These are phyloP conservation scores for Saccharum officinarum DNA, from an alignment of 176 grass and related monocot species.

Conservation along the genomic window DNA sequence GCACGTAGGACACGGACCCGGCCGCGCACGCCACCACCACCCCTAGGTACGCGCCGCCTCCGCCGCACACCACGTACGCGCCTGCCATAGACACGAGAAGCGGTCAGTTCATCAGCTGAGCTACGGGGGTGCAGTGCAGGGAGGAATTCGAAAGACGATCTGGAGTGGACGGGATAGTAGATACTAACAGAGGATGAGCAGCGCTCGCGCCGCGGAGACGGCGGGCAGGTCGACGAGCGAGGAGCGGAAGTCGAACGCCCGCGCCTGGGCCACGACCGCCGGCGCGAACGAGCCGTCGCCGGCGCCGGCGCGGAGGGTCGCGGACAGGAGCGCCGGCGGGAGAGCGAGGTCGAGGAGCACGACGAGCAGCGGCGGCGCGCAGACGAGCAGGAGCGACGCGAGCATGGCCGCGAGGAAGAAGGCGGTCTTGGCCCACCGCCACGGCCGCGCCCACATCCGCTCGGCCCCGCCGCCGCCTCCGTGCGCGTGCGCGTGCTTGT, in stretches of 20 bases:
- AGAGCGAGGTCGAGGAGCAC: conserved; percentile 84
- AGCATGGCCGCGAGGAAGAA: conserved; percentile 85
- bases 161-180: background rate
- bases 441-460: conserved; percentile 48
- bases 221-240: conserved; percentile 76
- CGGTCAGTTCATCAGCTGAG: background rate
- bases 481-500: conserved; percentile 37
- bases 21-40: conserved; percentile 49
- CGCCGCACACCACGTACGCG: conserved; percentile 60
- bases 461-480: conserved; percentile 13
- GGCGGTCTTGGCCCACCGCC: conserved; percentile 82
- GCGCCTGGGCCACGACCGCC: conserved; percentile 30
- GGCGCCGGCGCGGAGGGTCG: background rate
- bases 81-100: conserved; percentile 34
- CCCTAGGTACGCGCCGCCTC: conserved; percentile 58
- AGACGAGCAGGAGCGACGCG: conserved; percentile 83
- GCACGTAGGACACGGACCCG: conserved; percentile 55
- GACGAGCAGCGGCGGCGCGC: conserved; percentile 79
- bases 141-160: background rate
- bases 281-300: background rate
- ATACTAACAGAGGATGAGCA: conserved; percentile 72
- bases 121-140: too few species aligned
- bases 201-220: conserved; percentile 64
- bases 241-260: conserved; percentile 63
- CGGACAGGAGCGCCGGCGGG: conserved; percentile 49